phyloP scores from a whole-genome alignment of 257 asterid species.

The Rauvolfia tetraphylla region DNA sequence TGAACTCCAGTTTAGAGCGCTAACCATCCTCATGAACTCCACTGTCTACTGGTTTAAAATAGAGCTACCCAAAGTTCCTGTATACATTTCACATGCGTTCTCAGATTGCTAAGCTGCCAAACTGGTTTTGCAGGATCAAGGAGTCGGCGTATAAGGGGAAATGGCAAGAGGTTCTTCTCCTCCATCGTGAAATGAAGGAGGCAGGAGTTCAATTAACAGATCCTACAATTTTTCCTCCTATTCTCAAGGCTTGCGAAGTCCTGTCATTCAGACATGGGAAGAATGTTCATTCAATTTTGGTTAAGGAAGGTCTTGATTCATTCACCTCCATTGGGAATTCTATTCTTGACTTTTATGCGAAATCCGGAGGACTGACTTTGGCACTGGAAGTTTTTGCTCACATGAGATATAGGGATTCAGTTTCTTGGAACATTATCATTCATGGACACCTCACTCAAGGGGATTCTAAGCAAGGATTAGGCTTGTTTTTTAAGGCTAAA shows the following conservation, averaged over 20 bases:
- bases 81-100: conserved; percentile 25
- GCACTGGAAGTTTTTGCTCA: conserved; percentile 43
- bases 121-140: conserved; percentile 41
- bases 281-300: conserved; percentile 54
- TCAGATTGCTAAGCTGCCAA: conserved; percentile 30
- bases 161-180: conserved; percentile 52
- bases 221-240: conserved; percentile 51
- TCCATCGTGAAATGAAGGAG: conserved; percentile 37
- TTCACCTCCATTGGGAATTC: conserved; percentile 62
- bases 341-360: conserved; percentile 63
- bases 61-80: too few species aligned
- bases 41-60: too few species aligned
- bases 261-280: conserved; percentile 41
- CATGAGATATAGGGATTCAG: conserved; percentile 53
- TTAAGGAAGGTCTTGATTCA: conserved; percentile 64
- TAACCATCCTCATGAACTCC: too few species aligned
- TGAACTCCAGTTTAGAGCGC: too few species aligned
- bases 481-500: conserved; percentile 52
- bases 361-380: conserved; percentile 51
- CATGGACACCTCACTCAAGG: conserved; percentile 49
- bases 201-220: conserved; percentile 42
- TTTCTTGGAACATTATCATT: conserved; percentile 84
- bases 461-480: conserved; percentile 41
- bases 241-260: conserved; percentile 58
- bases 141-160: conserved; percentile 41